A percentile compares a stretch with the other conserved stretches of the same genome.
These are phyloP conservation scores for Lentinula sp. DNA, from an alignment of 768 basidiomycete species.

Conservation along the genomic window DNA sequence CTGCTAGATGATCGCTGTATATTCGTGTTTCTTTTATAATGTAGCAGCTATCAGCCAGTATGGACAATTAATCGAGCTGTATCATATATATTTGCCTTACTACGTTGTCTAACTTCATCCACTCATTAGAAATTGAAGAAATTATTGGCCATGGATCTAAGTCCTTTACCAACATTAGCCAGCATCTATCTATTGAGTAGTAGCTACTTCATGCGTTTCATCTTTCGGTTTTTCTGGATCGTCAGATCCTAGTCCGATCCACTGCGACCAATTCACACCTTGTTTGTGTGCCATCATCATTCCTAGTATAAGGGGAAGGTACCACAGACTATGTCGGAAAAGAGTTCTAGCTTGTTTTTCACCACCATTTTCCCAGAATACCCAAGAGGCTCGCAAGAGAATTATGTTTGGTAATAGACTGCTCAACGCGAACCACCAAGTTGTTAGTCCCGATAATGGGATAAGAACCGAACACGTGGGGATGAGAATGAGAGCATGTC, in stretches of 20 bases:
- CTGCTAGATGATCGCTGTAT: neutral
- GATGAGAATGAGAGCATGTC: constrained; percentile 72
- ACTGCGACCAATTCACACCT: constrained; percentile 70
- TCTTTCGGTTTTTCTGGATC: constrained; percentile 15
- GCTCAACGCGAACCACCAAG: constrained; percentile 80
- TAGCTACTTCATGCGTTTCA: constrained; percentile 2
- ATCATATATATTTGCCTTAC: neutral
- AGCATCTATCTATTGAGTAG: neutral
- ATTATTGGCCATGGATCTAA: no score
- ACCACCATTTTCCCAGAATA: constrained; percentile 65
- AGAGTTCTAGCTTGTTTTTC: constrained; percentile 75
- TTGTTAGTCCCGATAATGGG: constrained; percentile 91
- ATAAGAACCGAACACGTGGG: constrained; percentile 76
- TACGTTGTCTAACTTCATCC: no score
- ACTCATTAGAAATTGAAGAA: no score
- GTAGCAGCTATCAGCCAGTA: neutral
- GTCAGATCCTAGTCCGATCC: constrained; percentile 37
- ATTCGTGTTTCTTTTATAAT: neutral
- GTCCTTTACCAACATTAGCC: no score
- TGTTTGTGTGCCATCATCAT: constrained; percentile 96
- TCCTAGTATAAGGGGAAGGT: constrained; percentile 81
- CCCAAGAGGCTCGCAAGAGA: constrained; percentile 61
- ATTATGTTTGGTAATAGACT: constrained; percentile 71
- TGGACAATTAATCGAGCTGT: neutral
- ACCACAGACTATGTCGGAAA: constrained; percentile 84